Evolutionary conservation across 208 protist species (phyloP).

Genomic region (Porcisia hertigi): DNA sequence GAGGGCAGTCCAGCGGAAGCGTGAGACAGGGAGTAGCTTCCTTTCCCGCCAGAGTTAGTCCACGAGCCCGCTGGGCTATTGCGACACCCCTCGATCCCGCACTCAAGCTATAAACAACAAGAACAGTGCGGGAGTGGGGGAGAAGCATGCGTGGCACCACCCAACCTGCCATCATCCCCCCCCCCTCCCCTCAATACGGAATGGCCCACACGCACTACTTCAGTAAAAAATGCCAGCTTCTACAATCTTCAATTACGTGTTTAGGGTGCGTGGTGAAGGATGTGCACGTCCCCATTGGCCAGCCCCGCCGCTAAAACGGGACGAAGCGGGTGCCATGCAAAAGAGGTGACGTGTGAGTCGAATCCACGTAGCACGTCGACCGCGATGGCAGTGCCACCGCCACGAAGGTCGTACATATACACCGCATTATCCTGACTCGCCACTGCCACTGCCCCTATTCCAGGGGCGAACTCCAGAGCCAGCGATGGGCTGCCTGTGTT

Average conservation of each 20-base stretch:
- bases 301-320: constrained; percentile 60
- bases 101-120: background rate
- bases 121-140: background rate
- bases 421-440: constrained; percentile 73
- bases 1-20: too few relatives aligned
- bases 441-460: constrained; percentile 56
- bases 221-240: background rate
- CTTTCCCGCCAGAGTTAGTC: too few relatives aligned
- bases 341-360: constrained; percentile 42
- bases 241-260: background rate
- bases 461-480: constrained; percentile 62
- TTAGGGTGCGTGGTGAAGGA: constrained; percentile 6
- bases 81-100: too few relatives aligned
- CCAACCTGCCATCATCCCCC: background rate
- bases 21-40: too few relatives aligned
- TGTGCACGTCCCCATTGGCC: constrained; percentile 28
- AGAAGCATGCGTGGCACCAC: too few relatives aligned
- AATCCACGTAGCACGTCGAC: constrained; percentile 42
- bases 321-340: constrained; percentile 74
- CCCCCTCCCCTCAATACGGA: background rate
- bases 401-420: constrained; percentile 73
- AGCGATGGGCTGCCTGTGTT: constrained; percentile 63
- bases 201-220: background rate
- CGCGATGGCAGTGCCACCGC: constrained; percentile 30
- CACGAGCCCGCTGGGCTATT: too few relatives aligned